These are phyloP conservation scores for Calonectria fujianensis DNA, from an alignment of 2,329 filamentous ascomycete species.

Conservation along the genomic window DNA sequence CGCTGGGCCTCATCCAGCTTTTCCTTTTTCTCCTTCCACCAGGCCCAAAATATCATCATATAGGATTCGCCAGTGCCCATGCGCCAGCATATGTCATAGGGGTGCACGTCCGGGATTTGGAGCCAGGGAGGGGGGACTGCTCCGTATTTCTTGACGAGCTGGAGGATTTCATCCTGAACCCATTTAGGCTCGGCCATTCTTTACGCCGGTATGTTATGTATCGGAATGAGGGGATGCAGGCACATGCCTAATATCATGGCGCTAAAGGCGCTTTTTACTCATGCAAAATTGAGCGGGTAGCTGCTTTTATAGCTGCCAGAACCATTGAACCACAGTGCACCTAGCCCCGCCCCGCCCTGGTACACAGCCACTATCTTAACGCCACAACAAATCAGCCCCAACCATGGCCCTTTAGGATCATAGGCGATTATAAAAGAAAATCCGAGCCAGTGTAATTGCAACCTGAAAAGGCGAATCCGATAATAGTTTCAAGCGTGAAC, in stretches of 20 bases:
- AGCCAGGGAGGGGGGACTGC: constrained; percentile 7
- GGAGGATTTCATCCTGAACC: background rate
- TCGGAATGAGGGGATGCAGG: background rate
- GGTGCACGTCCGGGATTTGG: background rate
- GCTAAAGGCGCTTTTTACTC: background rate
- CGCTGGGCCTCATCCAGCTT: background rate
- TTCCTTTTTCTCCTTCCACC: constrained; percentile 1
- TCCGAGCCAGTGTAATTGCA: too few relatives aligned
- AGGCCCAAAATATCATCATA: constrained; percentile 3
- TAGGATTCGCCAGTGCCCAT: constrained; percentile 15
- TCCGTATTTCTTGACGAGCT: background rate
- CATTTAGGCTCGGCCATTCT: background rate
- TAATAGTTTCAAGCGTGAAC: too few relatives aligned
- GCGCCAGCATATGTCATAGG: constrained; percentile 17
- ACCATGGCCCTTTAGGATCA: too few relatives aligned
- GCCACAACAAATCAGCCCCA: background rate
- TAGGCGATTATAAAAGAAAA: too few relatives aligned
- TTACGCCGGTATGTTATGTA: background rate
- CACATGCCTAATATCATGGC: too few relatives aligned
- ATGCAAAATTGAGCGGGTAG: background rate
- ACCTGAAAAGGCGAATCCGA: too few relatives aligned
- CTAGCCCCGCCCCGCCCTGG: background rate
- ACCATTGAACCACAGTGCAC: too few relatives aligned
- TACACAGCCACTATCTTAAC: background rate
- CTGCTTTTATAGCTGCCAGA: background rate